Evolutionary conservation across 495 filamentous ascomycete species (phyloP).

Genomic region (Collariella sp.): DNA sequence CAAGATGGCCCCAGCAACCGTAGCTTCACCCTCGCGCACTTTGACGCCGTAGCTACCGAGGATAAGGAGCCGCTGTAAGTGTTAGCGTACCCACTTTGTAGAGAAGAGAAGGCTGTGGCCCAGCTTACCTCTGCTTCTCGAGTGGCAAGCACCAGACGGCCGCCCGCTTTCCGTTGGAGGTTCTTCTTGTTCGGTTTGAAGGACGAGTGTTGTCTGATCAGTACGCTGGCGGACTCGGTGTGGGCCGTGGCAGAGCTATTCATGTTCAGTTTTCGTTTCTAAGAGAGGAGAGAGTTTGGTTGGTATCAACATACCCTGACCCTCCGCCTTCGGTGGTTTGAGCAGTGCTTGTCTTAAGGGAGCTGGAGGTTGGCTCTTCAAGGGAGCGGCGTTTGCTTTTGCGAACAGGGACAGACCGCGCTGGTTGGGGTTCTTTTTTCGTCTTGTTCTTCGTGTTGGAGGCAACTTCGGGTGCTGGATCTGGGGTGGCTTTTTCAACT

Average conservation of each 20-base stretch:
- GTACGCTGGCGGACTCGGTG: neutral
- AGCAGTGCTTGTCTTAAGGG: neutral
- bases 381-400: slow-evolving; percentile 4
- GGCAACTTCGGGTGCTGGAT: neutral
- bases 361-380: slow-evolving; percentile 5
- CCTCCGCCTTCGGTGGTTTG: no score
- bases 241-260: neutral
- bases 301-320: neutral
- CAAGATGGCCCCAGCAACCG: slow-evolving; percentile 59
- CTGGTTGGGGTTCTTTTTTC: neutral
- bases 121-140: slow-evolving; percentile 40
- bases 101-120: no score
- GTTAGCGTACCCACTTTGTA: neutral
- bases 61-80: slow-evolving; percentile 51
- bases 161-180: slow-evolving; percentile 30
- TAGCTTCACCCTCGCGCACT: slow-evolving; percentile 49
- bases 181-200: slow-evolving; percentile 40
- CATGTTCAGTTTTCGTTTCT: neutral
- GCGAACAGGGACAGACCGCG: neutral
- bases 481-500: neutral
- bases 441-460: neutral
- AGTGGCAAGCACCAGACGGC: slow-evolving; percentile 28
- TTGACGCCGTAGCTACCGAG: slow-evolving; percentile 68
- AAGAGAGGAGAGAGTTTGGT: neutral
- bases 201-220: slow-evolving; percentile 28